Percentiles rank a stretch among this genome's conserved stretches.
phyloP scores from a whole-genome alignment of 805 yeast species.

The Cyberlindnera saturnus region DNA sequence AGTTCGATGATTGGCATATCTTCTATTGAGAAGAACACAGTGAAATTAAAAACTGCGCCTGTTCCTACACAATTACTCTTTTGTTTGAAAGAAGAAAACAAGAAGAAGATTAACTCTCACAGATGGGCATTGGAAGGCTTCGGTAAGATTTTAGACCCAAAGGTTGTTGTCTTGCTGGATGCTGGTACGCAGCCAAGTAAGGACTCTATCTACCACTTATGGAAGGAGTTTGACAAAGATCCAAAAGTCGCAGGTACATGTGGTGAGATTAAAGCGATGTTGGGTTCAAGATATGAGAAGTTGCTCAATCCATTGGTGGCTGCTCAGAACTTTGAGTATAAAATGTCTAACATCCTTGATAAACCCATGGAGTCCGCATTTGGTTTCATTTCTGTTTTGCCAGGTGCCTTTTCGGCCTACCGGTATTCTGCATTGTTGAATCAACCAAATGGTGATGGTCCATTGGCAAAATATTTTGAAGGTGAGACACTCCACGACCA shows the following conservation, averaged over 20 bases:
- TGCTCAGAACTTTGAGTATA: constrained; percentile 95
- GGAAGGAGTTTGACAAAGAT: constrained; percentile 76
- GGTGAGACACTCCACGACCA: constrained; percentile 75
- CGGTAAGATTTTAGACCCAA: constrained; percentile 76
- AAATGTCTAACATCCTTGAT: constrained; percentile 89
- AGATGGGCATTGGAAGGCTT: constrained; percentile 96
- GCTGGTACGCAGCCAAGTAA: constrained; percentile 91
- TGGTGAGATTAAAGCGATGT: constrained; percentile 88
- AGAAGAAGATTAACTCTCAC: constrained; percentile 89
- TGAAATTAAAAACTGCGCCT: constrained; percentile 61
- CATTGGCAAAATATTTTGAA: constrained; percentile 83
- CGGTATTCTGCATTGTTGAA: constrained; percentile 73
- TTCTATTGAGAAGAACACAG: constrained; percentile 51
- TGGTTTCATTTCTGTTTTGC: constrained; percentile 91
- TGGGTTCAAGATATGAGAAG: constrained; percentile 54
- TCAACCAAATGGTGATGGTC: constrained; percentile 67
- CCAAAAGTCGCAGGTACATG: constrained; percentile 94
- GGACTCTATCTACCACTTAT: constrained; percentile 78
- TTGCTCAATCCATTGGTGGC: constrained; percentile 86
- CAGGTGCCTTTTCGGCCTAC: constrained; percentile 96
- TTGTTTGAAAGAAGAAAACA: constrained; percentile 85
- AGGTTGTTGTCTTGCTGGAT: constrained; percentile 77
- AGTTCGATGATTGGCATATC: constrained; percentile 87
- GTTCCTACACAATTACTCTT: constrained; percentile 85
- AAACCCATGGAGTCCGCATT: constrained; percentile 94